Evolutionary conservation across 148 eudicot species (phyloP), one percentile per base, ranked within the genome.

Genomic region (Rhododendron williamsianum): DNA sequence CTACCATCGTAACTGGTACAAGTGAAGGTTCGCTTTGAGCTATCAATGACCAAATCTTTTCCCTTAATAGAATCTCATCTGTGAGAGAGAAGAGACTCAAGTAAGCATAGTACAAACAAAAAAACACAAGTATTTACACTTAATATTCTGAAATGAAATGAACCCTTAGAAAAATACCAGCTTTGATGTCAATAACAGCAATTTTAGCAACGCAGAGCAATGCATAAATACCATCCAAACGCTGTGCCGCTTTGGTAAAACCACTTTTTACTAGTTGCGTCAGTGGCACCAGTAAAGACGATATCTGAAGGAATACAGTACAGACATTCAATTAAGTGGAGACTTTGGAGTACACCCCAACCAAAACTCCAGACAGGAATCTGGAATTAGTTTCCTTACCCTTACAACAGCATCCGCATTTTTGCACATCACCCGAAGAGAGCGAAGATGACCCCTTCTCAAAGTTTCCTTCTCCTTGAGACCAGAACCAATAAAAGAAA

Each of bases 211-310:
- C 91, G 81, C 93, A 86, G 4, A 95, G 87, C 82, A 97, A 91
- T 76, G 99, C 95, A 91, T 91, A 97, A 78, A 95, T 94, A 43
- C 98, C 95, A 91, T 97, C 99, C 91, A 97, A 82, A 80, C 99
- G 94, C 90, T 95, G 99, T 49, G 91, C 95, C 35, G 91, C 92
- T 91, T 97, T 97, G 33, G 94, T 90, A 84, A 90, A 95, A 80
- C 98, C 99, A 89, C 98, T 94, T 90, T 92, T 97, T 35, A 97
- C 95, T 80, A 97, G 89, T 87, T 91, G 98, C 76, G 94, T 67
- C 71, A 97, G 98, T 78, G 98, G 91, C 27, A 78, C 91, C 86
- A 94, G 87, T 89, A 97, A 92, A 80, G 98, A 88, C 27, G 98
- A 90, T 86, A 97, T 87, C 98, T 97, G 90, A 78, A 88, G 63